Evolutionary conservation across 2,329 filamentous ascomycete species (phyloP), one percentile per base, ranked within the genome.

Genomic region (Hypomyces rosellus): DNA sequence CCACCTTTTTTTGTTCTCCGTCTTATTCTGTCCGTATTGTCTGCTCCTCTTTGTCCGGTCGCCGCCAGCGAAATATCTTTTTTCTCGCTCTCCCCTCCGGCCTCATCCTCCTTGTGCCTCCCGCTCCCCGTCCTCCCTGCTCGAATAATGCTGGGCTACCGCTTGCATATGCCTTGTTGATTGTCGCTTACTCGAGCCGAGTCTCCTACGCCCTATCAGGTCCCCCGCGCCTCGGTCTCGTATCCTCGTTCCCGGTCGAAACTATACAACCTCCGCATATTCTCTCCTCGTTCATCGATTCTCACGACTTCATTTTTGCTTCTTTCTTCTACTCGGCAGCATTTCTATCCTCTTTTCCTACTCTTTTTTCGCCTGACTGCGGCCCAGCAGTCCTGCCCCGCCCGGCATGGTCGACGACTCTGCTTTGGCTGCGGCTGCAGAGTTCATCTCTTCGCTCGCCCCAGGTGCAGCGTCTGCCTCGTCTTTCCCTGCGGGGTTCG

Each of bases 401-500:
- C 52, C 55, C 57, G 64, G 54, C 53, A 78, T 78, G 75, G 73
- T 74, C 57, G 76, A 80, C 65, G 76, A 81, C 60, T 70, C 74
- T 63, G 75, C 74, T 59, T 68, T 82, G 65, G 72, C 70, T 58
- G 77, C 77, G 42, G 73, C 75, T 36, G 73, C 76, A 59, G 71
- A 77, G 61, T 71, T 82, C 57, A 69, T 82, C 57, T 74, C 75
- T 59, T 72, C 69, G 54, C 67, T 82, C 53, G 78, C 77, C 52
- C 64, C 66, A 54, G 70, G 74, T 51, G 63, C 69, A 33, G 69
- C 69, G 55, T 64, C 68, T 45, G 59, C 66, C 37, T 61, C 64
- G 55, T 64, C 70, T 46, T 66, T 70, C 46, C 65, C 72, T 50
- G 65, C 70, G 52, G 69, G 68, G 46, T 64, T 69, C 50, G 72